phyloP scores from a whole-genome alignment of 345 rosid species.

The Mercurialis annua region DNA sequence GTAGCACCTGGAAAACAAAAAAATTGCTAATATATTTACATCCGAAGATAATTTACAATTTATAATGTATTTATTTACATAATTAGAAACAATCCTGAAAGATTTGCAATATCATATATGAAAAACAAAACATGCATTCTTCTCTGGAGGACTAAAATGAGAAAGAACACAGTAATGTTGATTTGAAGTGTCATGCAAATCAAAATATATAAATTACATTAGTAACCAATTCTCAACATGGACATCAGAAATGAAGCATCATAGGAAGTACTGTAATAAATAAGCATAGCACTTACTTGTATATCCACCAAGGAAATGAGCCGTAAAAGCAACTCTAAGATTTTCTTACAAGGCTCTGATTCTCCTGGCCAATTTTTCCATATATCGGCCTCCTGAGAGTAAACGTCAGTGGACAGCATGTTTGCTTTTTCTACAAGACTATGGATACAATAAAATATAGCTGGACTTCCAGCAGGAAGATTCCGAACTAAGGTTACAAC shows the following conservation, averaged over 20 bases:
- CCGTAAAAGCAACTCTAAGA: slow-evolving; percentile 67
- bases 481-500: slow-evolving; percentile 73
- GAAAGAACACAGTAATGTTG: not conserved
- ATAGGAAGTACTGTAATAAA: slow-evolving; percentile 8
- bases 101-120: not conserved
- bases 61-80: not conserved
- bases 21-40: not conserved
- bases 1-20: slow-evolving; percentile 34
- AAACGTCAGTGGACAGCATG: slow-evolving; percentile 34
- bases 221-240: slow-evolving; percentile 4
- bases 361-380: slow-evolving; percentile 64
- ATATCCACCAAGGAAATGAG: slow-evolving; percentile 81
- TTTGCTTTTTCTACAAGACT: slow-evolving; percentile 68
- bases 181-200: not conserved
- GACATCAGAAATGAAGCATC: slow-evolving; percentile 2
- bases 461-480: slow-evolving; percentile 95
- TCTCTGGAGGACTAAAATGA: not conserved
- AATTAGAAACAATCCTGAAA: not conserved
- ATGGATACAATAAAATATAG: slow-evolving; percentile 68
- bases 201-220: not conserved
- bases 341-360: slow-evolving; percentile 53
- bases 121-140: not conserved
- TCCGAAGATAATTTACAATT: not conserved
- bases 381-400: slow-evolving; percentile 29
- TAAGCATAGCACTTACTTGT: slow-evolving; percentile 47